Evolutionary conservation across 1,284 basidiomycete genomes (phyloP), one percentile per base, ranked within the genome.

Genomic region (Moesziomyces parantarcticus): DNA sequence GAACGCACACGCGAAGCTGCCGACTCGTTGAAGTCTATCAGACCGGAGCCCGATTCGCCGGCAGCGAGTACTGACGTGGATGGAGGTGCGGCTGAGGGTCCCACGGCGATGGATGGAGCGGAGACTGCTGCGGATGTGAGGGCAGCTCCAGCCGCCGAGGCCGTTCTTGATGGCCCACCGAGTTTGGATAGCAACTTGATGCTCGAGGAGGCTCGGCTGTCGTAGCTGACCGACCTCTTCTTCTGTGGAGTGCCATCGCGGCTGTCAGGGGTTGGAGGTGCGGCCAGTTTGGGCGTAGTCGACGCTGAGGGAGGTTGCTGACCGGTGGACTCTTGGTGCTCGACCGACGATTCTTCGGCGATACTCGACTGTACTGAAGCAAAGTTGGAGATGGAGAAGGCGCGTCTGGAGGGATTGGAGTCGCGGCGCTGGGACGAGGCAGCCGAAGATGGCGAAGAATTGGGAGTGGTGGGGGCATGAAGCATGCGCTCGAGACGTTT

Each of bases 401-500:
- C 59, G 3, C 69, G 58, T 44, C 65, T 49, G 25, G 23, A 40
- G n/a, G 50, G 34, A 14, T 39, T 43, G 18, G 22, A 43, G 41
- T 22, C 41, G n/a, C 58, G 42, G 13, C 46, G 65, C 29, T 42
- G 47, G 29, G 54, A 34, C 5, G 58, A 34, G 20, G 42, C 58
- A 9, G 51, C 36, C 13, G 61, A 57, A 1, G 57, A 39, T 9
- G 68, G 58, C 9, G 58, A 61, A 44, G 68, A 45, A 9, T 34
- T 53, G 13, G 63, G 59, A 29, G 49, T 36, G 21, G 60, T 39
- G 0, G 68, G 59, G 13, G 55, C 50, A n/a, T 66, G 65, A 5
- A 78, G 67, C 57, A 76, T 67, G 20, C 67, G 60, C 32, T 78
- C 76, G 10, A 78, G 58, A 18, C 76, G 58, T 53, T 74, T 78